Base-by-base conservation (phyloP, 2,329 filamentous ascomycete genomes). In the Penicillium psychrosexuale region DNA sequence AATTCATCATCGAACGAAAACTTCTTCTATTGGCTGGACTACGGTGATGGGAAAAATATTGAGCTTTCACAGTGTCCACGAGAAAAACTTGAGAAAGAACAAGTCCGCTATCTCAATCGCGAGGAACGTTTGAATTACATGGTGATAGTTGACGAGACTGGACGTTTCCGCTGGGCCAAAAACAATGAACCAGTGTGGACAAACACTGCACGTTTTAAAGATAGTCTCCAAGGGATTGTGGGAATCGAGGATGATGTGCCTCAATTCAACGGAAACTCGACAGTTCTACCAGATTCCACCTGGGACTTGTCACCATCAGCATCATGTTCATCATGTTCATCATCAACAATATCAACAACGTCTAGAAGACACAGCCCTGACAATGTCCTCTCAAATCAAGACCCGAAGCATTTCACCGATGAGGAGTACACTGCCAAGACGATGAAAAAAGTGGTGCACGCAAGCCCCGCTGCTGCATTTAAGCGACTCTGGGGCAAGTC, bases 21-120 rank as follows among this genome's bases (percentile, higher is more conserved):
- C 68, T 97, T 92, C 80, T 96, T 96, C 71, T 93, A 91, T 74
- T 96, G 92, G 91, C 79, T 96, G 1, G 92, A 97, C 69, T 80
- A 88, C 55, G 92, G 92, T 5, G 86, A 87, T 46, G 92, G 92
- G 0, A 84, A 78, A 62, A 72, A 82, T 37, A 69, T 94, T 40
- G 87, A 93, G 59, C 76, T 93, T 12, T 81, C 84, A 3, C 81
- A 83, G 0, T 91, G 91, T 60, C 86, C 90, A 1, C 81, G 92
- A 34, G 86, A 89, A 56, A 79, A 84, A 13, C 77, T 96, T 7
- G 89, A 94, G 48, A 81, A 83, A 24, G 90, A 96, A 70, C 85
- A 87, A 65, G 89, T 96, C 1, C 83, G 92, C 17, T 97, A 96
- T 69, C 77, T 97, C 22, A 90, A 86, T 6, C 81, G 87, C 2